Evolutionary conservation across 2,329 filamentous ascomycete species (phyloP), one percentile per base, ranked within the genome.

Genomic region (Fusarium napiforme): DNA sequence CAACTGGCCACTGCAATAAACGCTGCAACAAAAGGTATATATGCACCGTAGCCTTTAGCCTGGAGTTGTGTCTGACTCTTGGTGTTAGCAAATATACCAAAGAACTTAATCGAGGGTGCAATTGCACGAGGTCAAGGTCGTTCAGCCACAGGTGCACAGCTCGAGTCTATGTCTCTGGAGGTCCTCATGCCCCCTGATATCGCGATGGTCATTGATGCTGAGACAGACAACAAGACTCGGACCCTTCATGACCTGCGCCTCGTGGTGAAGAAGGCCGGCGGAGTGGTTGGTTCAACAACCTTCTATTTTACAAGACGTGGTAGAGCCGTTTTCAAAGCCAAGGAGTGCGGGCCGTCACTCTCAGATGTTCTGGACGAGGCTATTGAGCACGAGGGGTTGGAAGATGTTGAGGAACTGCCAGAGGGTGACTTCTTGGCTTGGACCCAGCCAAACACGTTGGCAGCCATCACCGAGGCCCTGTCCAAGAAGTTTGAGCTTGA

Each of bases 241-340:
- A 90, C 91, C 12, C 81, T 97, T 52, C 89, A 93, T 77, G 93
- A 97, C 60, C 82, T 98, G 57, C 90, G 93, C 60, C 78, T 86
- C 56, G 83, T 93, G 5, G 87, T 97, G 61, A 97, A 95, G 80
- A 90, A 91, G 67, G 84, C 87, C 57, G 92, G 92, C 23, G 96
- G 92, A 9, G 89, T 86, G 5, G 84, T 90, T 5, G 92, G 93
- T 11, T 90, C 95, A 1, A 94, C 93, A 18, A 90, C 89, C 12
- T 98, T 96, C 82, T 87, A 97, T 77, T 99, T 99, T 81, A 88
- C 93, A 63, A 93, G 93, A 78, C 92, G 92, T 67, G 96, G 96
- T 4, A 88, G 91, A 59, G 87, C 95, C 34, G 85, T 92, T 7
- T 91, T 98, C 78, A 89, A 91, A 78, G 85, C 74, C 21, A 82